Conservation (phyloP, 2,329 filamentous ascomycete species). For the Uncinocarpus reesii region DNA sequence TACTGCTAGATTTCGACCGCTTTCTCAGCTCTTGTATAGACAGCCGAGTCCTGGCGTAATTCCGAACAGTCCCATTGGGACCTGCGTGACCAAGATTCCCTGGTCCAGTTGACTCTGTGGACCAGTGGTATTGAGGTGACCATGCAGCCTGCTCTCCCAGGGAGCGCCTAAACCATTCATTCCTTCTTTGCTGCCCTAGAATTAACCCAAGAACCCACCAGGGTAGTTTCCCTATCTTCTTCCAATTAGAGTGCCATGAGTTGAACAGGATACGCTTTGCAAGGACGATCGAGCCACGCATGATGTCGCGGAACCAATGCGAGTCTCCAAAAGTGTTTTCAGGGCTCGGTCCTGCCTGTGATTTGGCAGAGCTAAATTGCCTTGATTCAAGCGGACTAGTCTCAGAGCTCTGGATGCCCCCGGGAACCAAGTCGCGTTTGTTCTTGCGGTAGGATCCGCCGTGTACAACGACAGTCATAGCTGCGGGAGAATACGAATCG, state of each 20-base stretch:
- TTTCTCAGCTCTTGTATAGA: slow-evolving; percentile 2
- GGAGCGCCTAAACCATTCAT: slow-evolving; percentile 15
- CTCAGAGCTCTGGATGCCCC: background rate
- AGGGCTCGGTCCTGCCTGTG: background rate
- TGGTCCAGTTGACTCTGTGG: background rate
- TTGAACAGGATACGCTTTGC: slow-evolving; percentile 27
- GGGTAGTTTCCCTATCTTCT: slow-evolving; percentile 24
- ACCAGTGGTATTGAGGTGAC: background rate
- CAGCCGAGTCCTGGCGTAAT: background rate
- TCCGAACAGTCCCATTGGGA: background rate
- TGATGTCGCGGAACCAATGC: slow-evolving; percentile 5
- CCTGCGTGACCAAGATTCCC: background rate
- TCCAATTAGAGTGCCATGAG: slow-evolving; percentile 27
- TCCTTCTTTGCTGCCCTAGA: slow-evolving; percentile 18
- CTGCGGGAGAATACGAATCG: slow-evolving; percentile 1
- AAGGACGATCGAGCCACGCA: slow-evolving; percentile 14
- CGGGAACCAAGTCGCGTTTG: background rate
- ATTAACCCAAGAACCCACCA: slow-evolving; percentile 32
- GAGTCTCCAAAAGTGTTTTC: background rate
- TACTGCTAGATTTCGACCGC: background rate
- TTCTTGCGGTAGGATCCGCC: background rate
- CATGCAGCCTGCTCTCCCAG: background rate
- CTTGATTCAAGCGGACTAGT: background rate
- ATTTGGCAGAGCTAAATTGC: background rate
- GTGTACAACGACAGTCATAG: slow-evolving; percentile 1